Percentiles rank a stretch among this genome's conserved stretches.
phyloP scores from a whole-genome alignment of 2,329 filamentous ascomycete species.

The Trichoderma sp. region DNA sequence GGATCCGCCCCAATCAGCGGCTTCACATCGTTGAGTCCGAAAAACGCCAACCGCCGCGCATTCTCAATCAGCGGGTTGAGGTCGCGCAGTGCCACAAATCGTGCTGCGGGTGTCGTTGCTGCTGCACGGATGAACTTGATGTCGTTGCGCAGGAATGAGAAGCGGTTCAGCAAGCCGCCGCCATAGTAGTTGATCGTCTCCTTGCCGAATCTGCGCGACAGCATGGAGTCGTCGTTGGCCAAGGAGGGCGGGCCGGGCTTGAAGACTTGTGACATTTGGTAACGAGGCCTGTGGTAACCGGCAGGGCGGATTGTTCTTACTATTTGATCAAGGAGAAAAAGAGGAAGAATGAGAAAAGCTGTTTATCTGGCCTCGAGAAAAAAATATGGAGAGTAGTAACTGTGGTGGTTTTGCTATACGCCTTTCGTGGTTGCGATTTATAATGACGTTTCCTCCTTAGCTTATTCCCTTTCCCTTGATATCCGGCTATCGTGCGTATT shows the following conservation, averaged over 20 bases:
- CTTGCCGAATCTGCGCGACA: constrained; percentile 74
- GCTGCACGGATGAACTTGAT: constrained; percentile 69
- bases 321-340: neutral
- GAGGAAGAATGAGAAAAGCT: neutral
- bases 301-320: neutral
- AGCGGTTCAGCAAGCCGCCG: constrained; percentile 73
- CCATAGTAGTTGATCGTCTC: constrained; percentile 85
- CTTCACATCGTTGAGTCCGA: constrained; percentile 67
- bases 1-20: constrained; percentile 70
- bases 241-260: constrained; percentile 15
- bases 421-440: neutral
- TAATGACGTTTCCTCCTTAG: neutral
- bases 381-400: neutral
- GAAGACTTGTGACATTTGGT: constrained; percentile 18
- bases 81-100: constrained; percentile 77
- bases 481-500: neutral
- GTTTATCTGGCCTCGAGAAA: neutral
- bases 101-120: constrained; percentile 63
- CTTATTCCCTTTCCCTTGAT: neutral
- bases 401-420: neutral
- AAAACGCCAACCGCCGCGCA: constrained; percentile 64
- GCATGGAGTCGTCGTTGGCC: constrained; percentile 61
- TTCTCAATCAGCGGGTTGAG: constrained; percentile 69
- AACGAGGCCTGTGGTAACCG: neutral
- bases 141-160: constrained; percentile 75